Evolutionary conservation across 257 asterid species (phyloP), one percentile per base, ranked within the genome.

Genomic region (Phtheirospermum japonicum): DNA sequence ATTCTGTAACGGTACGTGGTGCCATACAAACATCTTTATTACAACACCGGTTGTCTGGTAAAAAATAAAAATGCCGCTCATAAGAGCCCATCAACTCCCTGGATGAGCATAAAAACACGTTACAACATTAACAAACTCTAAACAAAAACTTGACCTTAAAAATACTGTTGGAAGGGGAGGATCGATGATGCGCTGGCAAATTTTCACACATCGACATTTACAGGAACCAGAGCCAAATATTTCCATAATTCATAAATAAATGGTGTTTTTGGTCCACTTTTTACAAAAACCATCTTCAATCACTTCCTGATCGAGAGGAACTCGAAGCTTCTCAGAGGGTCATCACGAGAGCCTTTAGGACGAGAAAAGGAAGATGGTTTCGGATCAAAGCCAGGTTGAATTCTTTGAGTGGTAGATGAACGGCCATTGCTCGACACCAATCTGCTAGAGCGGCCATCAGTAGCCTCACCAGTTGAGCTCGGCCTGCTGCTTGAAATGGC

Each of bases 271-370:
- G 58, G 61, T 40, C 45, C 52, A 57, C 57, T 71, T 54, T 56
- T 60, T 68, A 28, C 50, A 50, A n/a, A 56, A 58, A 40, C n/a
- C n/a, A n/a, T n/a, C n/a, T n/a, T n/a, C n/a, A 52, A 9, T 65
- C 75, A 78, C 65, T 78, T 78, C 65, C 71, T 71, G 68, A 68
- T 56, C 0, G 76, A 57, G 45, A 90, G 95, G 77, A 88, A 86
- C 74, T 92, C 99, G 8, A 92, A 92, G 91, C 99, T 92, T 50
- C 96, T 86, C 52, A 92, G 83, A 70, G 91, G 87, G 69, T 89
- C 94, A 37, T 82, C 95, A 1, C 84, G 85, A 48, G 80, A 57
- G 61, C 87, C 95, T 72, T 76, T 83, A 48, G 76, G 57, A 39
- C 95, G 95, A 2, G 92, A 63, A 30, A 83, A 79, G 4, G 90